Evolutionary conservation across 768 basidiomycete genomes (phyloP), one percentile per base, ranked within the genome.

Genomic region (Agaricus bisporus): DNA sequence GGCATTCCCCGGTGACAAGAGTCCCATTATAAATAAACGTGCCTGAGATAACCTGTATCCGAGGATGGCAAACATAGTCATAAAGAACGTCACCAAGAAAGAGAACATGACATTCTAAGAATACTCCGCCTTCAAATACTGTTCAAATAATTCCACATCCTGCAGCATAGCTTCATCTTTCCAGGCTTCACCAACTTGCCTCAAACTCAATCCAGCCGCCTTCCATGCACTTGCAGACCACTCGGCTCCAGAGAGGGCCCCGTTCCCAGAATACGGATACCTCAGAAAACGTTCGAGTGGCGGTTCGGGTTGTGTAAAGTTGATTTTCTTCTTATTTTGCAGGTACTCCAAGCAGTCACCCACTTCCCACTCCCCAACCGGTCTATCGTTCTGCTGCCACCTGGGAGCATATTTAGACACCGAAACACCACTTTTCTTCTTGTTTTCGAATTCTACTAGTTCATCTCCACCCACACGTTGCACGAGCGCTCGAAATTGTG

Each of bases 211-310:
- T 54, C 86, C 63, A 26, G 70, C 78, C 11, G 76, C 70, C 58
- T 76, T 70, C 88, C 89, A 91, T 60, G 83, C 86, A 48, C 73
- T 69, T 43, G 78, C 71, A 11, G 83, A 73, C 88, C 88, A 92
- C 58, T 91, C 86, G 61, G 82, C 78, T 1, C 89, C 89, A n/a
- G 78, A 68, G 43, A 86, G 76, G 14, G 79, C 78, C 0, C 85
- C 86, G 26, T 56, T 66, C 18, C 68, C 69, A 35, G 68, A 63
- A 56, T 78, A 74, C 39, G 82, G 75, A 44, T 68, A 68, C 49
- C 66, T 73, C 49, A 54, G 25, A 26, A 84, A 54, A 4, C 53
- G 46, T 11, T 42, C 39, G 15, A 54, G 18, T 11, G 53, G 53
- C 10, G 53, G 53, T 4, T 54, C 53, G 10, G 46, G 46, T 17